Evolutionary conservation across 2,329 filamentous ascomycete species (phyloP).

Genomic region (Microsporum canis): DNA sequence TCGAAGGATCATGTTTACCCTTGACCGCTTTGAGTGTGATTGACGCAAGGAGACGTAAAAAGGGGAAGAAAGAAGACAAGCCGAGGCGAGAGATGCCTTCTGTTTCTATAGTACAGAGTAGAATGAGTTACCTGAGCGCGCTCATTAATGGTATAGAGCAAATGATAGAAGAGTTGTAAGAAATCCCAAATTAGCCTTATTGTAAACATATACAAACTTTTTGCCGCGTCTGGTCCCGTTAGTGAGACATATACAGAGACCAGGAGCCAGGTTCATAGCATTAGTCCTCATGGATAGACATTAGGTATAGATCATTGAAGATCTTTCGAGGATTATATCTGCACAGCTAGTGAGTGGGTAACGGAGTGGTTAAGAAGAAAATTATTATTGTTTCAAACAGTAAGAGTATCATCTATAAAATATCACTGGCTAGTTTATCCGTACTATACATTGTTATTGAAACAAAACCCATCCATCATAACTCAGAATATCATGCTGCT

Average conservation of each 20-base stretch:
- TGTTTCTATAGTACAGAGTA: no score
- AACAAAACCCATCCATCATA: conserved; percentile 4
- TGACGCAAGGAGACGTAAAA: neutral
- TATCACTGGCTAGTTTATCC: conserved; percentile 1
- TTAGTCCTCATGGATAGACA: neutral
- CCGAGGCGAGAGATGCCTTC: no score
- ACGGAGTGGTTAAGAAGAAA: neutral
- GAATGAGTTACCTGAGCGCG: no score
- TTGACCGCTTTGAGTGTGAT: neutral
- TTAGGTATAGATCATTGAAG: neutral
- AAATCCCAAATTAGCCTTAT: neutral
- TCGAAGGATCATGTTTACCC: neutral
- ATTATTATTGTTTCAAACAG: neutral
- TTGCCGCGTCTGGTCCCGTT: neutral
- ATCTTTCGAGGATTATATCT: neutral
- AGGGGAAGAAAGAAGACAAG: no score
- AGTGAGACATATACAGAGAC: neutral
- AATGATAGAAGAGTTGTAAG: neutral
- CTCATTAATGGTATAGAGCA: neutral
- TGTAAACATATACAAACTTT: neutral
- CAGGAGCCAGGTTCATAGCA: neutral
- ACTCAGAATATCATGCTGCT: conserved; percentile 5
- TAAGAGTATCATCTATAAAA: conserved; percentile 3
- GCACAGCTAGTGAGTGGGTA: neutral
- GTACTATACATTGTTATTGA: neutral